phyloP scores from a whole-genome alignment of 768 basidiomycete genomes.

The Trametes sanguinea region DNA sequence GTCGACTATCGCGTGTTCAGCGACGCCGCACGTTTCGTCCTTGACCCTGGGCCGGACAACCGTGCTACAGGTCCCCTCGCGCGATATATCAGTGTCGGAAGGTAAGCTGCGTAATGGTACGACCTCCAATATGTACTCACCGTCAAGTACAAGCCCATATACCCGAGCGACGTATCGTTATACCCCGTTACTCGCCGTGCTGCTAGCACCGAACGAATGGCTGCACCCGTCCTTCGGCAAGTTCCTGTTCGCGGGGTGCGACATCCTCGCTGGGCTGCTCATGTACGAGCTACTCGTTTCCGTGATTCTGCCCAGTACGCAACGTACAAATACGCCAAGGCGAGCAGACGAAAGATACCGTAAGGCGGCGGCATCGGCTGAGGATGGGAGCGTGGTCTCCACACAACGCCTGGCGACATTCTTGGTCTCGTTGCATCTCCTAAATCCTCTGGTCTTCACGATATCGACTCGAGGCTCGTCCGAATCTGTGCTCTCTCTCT shows the following conservation, averaged over 20 bases:
- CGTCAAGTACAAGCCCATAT: slow-evolving; percentile 67
- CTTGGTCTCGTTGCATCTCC: slow-evolving; percentile 73
- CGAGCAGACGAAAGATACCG: neutral
- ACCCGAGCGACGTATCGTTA: slow-evolving; percentile 92
- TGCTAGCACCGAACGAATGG: slow-evolving; percentile 79
- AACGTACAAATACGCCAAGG: neutral
- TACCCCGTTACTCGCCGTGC: slow-evolving; percentile 85
- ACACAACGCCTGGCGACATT: slow-evolving; percentile 45
- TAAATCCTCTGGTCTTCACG: slow-evolving; percentile 93
- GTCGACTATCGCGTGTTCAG: slow-evolving; percentile 95
- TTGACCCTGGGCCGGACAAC: slow-evolving; percentile 44
- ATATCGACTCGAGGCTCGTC: slow-evolving; percentile 98
- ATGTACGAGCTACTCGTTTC: slow-evolving; percentile 64
- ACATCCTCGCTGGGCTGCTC: slow-evolving; percentile 76
- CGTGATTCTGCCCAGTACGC: slow-evolving; percentile 43
- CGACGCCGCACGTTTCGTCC: slow-evolving; percentile 80
- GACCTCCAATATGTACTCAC: neutral
- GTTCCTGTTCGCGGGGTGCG: slow-evolving; percentile 81
- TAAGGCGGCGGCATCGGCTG: neutral
- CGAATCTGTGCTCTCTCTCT: slow-evolving; percentile 79
- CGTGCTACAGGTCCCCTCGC: slow-evolving; percentile 63
- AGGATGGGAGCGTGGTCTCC: neutral
- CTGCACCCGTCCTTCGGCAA: slow-evolving; percentile 90
- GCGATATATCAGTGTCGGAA: slow-evolving; percentile 54
- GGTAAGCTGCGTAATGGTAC: slow-evolving; percentile 53